Evolutionary conservation across 2,329 filamentous ascomycete genomes (phyloP).

Genomic region (Botrytis sinoallii): DNA sequence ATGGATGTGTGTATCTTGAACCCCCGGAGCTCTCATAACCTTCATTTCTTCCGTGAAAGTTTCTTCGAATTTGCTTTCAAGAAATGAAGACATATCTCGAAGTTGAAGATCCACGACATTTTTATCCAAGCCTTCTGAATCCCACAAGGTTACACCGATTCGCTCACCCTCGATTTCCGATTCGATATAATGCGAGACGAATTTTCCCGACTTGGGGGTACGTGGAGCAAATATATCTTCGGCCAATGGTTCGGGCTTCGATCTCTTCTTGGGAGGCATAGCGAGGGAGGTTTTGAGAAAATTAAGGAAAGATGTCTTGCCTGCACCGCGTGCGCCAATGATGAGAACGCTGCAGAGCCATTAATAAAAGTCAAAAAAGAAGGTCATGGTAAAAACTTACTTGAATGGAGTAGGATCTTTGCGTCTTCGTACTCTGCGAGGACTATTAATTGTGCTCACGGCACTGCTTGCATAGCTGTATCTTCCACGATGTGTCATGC

Average conservation of each 20-base stretch:
- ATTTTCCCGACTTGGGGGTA: constrained; percentile 53
- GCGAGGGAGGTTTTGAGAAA: constrained; percentile 87
- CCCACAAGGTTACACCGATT: constrained; percentile 91
- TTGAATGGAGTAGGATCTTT: constrained; percentile 99
- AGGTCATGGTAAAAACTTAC: constrained; percentile 55
- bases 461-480: constrained; percentile 95
- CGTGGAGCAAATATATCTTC: constrained; percentile 54
- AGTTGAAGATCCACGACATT: constrained; percentile 92
- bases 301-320: constrained; percentile 95
- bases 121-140: constrained; percentile 92
- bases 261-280: constrained; percentile 74
- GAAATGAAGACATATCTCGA: constrained; percentile 83
- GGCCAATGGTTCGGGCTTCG: constrained; percentile 38
- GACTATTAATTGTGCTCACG: constrained; percentile 88
- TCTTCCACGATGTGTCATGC: constrained; percentile 93
- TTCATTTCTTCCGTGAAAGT: constrained; percentile 98
- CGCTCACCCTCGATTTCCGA: constrained; percentile 91
- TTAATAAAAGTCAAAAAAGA: constrained; percentile 22
- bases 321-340: constrained; percentile 79
- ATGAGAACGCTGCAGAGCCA: constrained; percentile 72
- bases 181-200: constrained; percentile 86
- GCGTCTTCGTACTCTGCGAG: constrained; percentile 83
- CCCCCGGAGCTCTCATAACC: constrained; percentile 86
- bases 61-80: constrained; percentile 98
- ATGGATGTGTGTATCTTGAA: constrained; percentile 95